Conservation (phyloP, 331 rosid genomes). For the Quercus lobata region DNA sequence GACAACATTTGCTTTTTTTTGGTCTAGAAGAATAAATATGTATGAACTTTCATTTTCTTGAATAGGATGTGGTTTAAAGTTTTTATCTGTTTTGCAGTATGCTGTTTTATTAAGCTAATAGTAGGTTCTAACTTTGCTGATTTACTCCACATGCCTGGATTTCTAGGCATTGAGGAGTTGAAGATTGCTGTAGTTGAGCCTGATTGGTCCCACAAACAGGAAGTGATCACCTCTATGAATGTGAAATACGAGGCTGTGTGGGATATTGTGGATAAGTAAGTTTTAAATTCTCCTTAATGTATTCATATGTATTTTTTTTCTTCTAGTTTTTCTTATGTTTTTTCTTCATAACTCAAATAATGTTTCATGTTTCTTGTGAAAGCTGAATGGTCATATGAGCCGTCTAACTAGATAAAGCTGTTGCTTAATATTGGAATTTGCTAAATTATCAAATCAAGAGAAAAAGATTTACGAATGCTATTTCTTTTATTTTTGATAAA, state of each 20-base stretch:
- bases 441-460: not conserved
- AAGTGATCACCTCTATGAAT: constrained; percentile 37
- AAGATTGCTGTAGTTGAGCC: constrained; percentile 43
- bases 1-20: not conserved
- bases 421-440: not conserved
- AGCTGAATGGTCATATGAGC: not conserved
- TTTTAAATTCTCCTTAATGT: not conserved
- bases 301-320: not conserved
- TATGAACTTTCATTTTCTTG: not conserved
- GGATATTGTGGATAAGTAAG: constrained; percentile 34
- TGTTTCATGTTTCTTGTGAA: not conserved
- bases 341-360: not conserved
- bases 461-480: not conserved
- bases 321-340: not conserved
- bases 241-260: constrained; percentile 37
- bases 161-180: constrained; percentile 45
- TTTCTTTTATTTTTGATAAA: not conserved
- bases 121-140: constrained; percentile 20
- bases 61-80: not conserved
- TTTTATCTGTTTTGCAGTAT: not conserved
- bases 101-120: constrained; percentile 4
- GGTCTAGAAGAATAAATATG: not conserved
- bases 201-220: constrained; percentile 39
- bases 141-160: constrained; percentile 11
- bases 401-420: not conserved